Evolutionary conservation across 108 stramenopile genomes (phyloP).

Genomic region (Stephanodiscus triporus): DNA sequence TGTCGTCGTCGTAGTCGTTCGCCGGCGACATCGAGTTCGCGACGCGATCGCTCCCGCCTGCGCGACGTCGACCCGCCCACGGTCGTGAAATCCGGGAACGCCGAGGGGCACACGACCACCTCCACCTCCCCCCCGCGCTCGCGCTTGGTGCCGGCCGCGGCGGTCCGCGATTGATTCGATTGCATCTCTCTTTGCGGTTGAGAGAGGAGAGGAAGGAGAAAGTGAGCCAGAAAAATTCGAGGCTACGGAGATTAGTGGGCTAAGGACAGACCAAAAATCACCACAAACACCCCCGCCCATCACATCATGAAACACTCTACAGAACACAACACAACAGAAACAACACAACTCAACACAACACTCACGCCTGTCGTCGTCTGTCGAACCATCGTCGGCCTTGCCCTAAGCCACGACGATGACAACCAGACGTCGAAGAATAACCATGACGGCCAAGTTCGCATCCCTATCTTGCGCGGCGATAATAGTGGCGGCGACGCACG

Average conservation of each 20-base stretch:
- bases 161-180: too few species aligned
- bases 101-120: slow-evolving; percentile 63
- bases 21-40: slow-evolving; percentile 10
- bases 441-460: background rate
- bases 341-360: too few species aligned
- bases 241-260: background rate
- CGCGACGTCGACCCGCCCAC: slow-evolving; percentile 44
- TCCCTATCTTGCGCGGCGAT: slow-evolving; percentile 7
- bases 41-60: slow-evolving; percentile 15
- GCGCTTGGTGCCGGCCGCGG: background rate
- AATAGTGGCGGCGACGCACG: background rate
- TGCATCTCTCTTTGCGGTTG: background rate
- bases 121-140: slow-evolving; percentile 53
- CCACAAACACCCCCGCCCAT: background rate
- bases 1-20: slow-evolving; percentile 4
- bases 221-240: too few species aligned
- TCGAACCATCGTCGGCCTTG: too few species aligned
- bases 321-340: too few species aligned
- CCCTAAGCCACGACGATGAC: too few species aligned
- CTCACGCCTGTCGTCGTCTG: background rate
- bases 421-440: background rate
- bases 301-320: background rate
- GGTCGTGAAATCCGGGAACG: slow-evolving; percentile 64
- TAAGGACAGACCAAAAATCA: background rate
- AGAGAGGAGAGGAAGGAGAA: too few species aligned